Percentiles rank a stretch among this genome's conserved stretches.
Conservation (phyloP, 2,329 filamentous ascomycete genomes). For the Pestalotiopsis sp. region DNA sequence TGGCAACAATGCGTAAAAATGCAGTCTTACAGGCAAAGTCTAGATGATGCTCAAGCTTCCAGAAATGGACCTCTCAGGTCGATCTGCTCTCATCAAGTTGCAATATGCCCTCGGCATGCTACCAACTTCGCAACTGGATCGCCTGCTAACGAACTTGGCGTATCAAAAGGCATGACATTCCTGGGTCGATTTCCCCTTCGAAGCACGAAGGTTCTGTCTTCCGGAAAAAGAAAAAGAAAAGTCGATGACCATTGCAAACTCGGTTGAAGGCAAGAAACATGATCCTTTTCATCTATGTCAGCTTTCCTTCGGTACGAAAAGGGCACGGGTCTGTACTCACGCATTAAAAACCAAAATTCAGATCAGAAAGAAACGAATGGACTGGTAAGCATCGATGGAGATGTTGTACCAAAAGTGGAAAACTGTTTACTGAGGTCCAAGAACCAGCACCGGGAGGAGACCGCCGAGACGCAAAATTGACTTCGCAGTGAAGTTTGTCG, state of each 20-base stretch:
- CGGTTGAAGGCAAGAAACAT: too few species aligned
- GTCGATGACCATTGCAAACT: too few species aligned
- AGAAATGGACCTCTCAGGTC: neutral
- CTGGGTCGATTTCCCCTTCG: neutral
- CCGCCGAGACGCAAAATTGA: neutral
- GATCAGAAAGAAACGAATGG: neutral
- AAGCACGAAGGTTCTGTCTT: neutral
- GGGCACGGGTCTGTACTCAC: neutral
- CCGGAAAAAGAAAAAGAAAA: too few species aligned
- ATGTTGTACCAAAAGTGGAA: neutral
- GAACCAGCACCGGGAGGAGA: neutral
- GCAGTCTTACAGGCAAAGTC: neutral
- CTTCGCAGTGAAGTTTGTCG: neutral
- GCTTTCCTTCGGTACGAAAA: neutral
- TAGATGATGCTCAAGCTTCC: neutral
- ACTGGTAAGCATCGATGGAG: neutral
- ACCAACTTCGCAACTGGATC: neutral
- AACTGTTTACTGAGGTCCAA: neutral
- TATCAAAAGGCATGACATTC: neutral
- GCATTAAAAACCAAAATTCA: neutral
- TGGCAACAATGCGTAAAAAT: slow-evolving; percentile 2
- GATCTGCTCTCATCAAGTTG: neutral
- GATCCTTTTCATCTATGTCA: neutral
- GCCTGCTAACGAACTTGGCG: neutral
- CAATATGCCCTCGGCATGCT: neutral